Percentiles rank a stretch among this genome's conserved stretches.
Conservation (phyloP, 2,329 filamentous ascomycete genomes). For the Alternaria viburni region DNA sequence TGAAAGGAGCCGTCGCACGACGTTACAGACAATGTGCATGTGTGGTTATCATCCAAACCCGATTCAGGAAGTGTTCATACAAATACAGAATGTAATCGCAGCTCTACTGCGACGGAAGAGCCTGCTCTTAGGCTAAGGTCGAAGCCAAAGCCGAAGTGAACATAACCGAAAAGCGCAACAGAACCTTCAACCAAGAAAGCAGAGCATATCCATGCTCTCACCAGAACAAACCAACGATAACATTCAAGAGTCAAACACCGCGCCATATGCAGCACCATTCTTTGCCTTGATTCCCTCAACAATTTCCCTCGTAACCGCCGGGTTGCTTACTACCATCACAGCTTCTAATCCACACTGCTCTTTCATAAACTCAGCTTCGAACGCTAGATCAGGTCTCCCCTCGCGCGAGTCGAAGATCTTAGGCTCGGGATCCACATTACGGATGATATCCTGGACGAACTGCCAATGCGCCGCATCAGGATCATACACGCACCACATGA, state of each 20-base stretch:
- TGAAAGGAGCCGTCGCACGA: background rate
- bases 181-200: too few species aligned
- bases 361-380: constrained; percentile 14
- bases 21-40: background rate
- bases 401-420: constrained; percentile 20
- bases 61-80: background rate
- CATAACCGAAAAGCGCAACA: background rate
- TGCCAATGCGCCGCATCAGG: constrained; percentile 20
- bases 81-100: background rate
- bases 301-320: constrained; percentile 20
- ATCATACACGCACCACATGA: constrained; percentile 27
- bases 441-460: constrained; percentile 19
- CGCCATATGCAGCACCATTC: constrained; percentile 26
- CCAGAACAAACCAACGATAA: background rate
- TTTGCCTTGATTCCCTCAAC: constrained; percentile 14
- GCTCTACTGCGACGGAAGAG: background rate
- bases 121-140: background rate
- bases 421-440: constrained; percentile 15
- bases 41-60: background rate
- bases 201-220: background rate
- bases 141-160: background rate
- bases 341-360: constrained; percentile 13
- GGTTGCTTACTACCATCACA: constrained; percentile 30
- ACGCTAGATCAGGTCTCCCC: constrained; percentile 18
- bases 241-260: constrained; percentile 30